Evolutionary conservation across 116 monocot genomes (phyloP).

Genomic region (Zostera marina): DNA sequence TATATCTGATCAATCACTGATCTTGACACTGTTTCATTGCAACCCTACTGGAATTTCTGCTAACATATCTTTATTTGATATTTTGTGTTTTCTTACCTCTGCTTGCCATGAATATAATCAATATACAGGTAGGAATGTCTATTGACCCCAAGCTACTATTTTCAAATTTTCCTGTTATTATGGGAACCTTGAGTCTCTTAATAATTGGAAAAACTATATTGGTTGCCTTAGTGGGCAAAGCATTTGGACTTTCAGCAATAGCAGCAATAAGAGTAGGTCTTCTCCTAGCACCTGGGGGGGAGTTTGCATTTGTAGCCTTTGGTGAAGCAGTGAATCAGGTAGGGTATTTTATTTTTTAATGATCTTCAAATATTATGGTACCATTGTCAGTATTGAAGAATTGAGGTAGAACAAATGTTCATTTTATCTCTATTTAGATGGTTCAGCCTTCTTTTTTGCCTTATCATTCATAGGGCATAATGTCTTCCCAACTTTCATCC

Average conservation of each 20-base stretch:
- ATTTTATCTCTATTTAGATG: background rate
- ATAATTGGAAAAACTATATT: slow-evolving; percentile 69
- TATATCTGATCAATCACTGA: too few relatives aligned
- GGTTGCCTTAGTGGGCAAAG: slow-evolving; percentile 56
- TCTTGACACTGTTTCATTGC: too few relatives aligned
- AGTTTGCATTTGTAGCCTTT: slow-evolving; percentile 98
- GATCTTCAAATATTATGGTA: background rate
- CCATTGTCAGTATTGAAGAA: too few relatives aligned
- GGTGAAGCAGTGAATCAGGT: slow-evolving; percentile 98
- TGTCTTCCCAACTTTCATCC: slow-evolving; percentile 72
- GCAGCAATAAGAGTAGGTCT: slow-evolving; percentile 87
- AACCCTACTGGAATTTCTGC: too few relatives aligned
- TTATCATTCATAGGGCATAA: slow-evolving; percentile 48
- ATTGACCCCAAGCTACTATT: slow-evolving; percentile 92
- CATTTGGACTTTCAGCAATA: slow-evolving; percentile 86
- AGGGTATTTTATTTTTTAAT: slow-evolving; percentile 1
- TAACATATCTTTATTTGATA: too few relatives aligned
- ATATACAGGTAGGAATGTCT: slow-evolving; percentile 90
- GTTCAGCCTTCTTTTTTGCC: background rate
- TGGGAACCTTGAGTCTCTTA: slow-evolving; percentile 55
- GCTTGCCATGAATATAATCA: background rate
- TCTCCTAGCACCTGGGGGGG: slow-evolving; percentile 96
- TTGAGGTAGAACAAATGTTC: too few relatives aligned
- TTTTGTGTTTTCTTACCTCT: background rate
- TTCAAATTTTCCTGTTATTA: slow-evolving; percentile 71